Conservation (phyloP, 352 stramenopile species). For the Phytophthora kernoviae region DNA sequence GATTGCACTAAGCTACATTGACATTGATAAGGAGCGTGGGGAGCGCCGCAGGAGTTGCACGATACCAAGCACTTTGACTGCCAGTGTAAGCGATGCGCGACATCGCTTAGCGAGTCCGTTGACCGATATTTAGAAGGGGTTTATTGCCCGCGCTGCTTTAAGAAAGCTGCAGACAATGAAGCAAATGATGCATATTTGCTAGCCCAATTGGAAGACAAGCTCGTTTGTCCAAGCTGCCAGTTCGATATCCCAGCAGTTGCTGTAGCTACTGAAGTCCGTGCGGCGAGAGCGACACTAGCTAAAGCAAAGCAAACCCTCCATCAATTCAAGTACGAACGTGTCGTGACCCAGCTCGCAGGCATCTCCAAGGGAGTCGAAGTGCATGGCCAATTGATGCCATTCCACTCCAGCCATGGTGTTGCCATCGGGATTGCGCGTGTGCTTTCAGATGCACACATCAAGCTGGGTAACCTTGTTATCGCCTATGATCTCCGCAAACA, state of each 20-base stretch:
- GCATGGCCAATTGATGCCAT: slow-evolving; percentile 22
- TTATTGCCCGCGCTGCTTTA: slow-evolving; percentile 34
- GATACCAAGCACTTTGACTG: slow-evolving; percentile 62
- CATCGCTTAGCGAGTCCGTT: slow-evolving; percentile 38
- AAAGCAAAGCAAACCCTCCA: slow-evolving; percentile 35
- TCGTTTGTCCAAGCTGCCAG: slow-evolving; percentile 32
- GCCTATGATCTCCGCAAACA: slow-evolving; percentile 35
- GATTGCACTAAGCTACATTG: slow-evolving; percentile 57
- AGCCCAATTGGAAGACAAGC: slow-evolving; percentile 24
- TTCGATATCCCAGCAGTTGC: slow-evolving; percentile 16
- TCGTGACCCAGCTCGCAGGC: slow-evolving; percentile 23
- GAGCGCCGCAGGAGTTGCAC: slow-evolving; percentile 38
- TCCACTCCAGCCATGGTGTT: slow-evolving; percentile 39
- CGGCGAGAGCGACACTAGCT: slow-evolving; percentile 18
- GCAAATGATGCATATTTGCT: slow-evolving; percentile 25
- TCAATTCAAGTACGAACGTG: slow-evolving; percentile 37
- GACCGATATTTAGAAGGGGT: slow-evolving; percentile 45
- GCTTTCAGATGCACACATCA: slow-evolving; percentile 45
- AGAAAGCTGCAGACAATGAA: slow-evolving; percentile 6
- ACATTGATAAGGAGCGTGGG: slow-evolving; percentile 42
- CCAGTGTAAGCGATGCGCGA: slow-evolving; percentile 42
- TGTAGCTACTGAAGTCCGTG: slow-evolving; percentile 13
- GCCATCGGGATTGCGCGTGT: slow-evolving; percentile 33
- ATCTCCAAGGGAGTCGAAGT: slow-evolving; percentile 32
- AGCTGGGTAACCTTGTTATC: slow-evolving; percentile 39